phyloP scores from a whole-genome alignment of 2,329 filamentous ascomycete species.

The Phialocephala subalpina region DNA sequence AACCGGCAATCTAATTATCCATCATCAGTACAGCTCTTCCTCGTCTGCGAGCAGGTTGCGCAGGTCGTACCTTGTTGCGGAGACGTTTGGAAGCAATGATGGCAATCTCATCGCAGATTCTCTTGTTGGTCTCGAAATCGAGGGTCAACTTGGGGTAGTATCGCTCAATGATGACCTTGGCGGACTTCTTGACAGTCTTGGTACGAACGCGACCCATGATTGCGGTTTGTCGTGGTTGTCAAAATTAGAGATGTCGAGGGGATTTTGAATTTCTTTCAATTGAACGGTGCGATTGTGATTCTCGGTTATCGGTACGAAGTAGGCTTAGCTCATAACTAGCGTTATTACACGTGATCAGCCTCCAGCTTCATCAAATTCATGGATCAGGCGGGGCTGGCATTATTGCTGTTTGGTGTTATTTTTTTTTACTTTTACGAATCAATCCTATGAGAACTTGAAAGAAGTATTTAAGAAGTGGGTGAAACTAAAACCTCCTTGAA shows the following conservation, averaged over 20 bases:
- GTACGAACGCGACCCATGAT: constrained; percentile 54
- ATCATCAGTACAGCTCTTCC: neutral
- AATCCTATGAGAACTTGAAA: too few species aligned
- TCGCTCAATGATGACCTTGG: constrained; percentile 99
- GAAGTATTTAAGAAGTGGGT: too few species aligned
- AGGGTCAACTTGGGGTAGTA: constrained; percentile 98
- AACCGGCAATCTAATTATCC: constrained; percentile 82
- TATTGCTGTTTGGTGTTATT: too few species aligned
- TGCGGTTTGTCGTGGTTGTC: constrained; percentile 39
- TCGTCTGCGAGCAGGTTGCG: constrained; percentile 3
- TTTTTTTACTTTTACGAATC: too few species aligned
- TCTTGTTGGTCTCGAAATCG: constrained; percentile 99
- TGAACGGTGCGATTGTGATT: neutral
- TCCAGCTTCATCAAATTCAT: too few species aligned
- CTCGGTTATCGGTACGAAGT: neutral
- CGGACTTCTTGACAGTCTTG: constrained; percentile 59
- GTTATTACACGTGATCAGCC: neutral
- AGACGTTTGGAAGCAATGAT: constrained; percentile 99
- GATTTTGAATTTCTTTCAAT: neutral
- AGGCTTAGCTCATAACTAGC: neutral
- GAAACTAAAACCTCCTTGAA: too few species aligned
- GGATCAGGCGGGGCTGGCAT: too few species aligned
- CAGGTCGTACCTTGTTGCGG: constrained; percentile 85
- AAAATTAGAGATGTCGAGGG: constrained; percentile 26
- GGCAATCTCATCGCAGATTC: constrained; percentile 99